Conservation (phyloP, 1,284 basidiomycete genomes). For the Moesziomyces parantarcticus region DNA sequence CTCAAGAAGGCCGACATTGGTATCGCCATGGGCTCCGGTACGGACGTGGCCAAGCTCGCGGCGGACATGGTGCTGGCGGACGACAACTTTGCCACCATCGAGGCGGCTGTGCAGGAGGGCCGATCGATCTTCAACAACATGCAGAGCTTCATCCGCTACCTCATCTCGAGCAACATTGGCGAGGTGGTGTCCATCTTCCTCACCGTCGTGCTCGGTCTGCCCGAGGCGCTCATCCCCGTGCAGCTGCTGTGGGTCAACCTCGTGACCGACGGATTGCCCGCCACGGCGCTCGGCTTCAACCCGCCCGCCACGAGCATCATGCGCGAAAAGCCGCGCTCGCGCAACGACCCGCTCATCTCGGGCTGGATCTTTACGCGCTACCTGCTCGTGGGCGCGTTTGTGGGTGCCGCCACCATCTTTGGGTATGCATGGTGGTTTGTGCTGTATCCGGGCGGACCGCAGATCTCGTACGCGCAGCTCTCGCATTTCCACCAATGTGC, state of each 20-base stretch:
- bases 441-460: constrained; percentile 86
- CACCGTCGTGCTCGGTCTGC: constrained; percentile 96
- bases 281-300: constrained; percentile 98
- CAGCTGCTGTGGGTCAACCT: constrained; percentile 84
- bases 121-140: constrained; percentile 98
- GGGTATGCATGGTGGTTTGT: constrained; percentile 99
- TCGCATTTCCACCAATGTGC: constrained; percentile 78
- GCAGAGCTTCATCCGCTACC: constrained; percentile 90
- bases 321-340: constrained; percentile 87
- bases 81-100: constrained; percentile 71
- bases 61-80: constrained; percentile 71
- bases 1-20: constrained; percentile 70
- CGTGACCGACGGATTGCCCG: constrained; percentile 83
- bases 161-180: constrained; percentile 94
- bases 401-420: constrained; percentile 92
- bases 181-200: constrained; percentile 98
- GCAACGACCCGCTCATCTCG: constrained; percentile 88
- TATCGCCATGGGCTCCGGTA: constrained; percentile 70
- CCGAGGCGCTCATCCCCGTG: constrained; percentile 95
- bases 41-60: constrained; percentile 69
- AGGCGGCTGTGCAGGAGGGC: constrained; percentile 80
- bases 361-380: constrained; percentile 96
- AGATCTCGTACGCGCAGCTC: constrained; percentile 91
- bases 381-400: constrained; percentile 90
- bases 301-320: constrained; percentile 91